A percentile compares a stretch with the other conserved stretches of the same genome.
Conservation (phyloP, 352 stramenopile species). For the Bremia lactucae region DNA sequence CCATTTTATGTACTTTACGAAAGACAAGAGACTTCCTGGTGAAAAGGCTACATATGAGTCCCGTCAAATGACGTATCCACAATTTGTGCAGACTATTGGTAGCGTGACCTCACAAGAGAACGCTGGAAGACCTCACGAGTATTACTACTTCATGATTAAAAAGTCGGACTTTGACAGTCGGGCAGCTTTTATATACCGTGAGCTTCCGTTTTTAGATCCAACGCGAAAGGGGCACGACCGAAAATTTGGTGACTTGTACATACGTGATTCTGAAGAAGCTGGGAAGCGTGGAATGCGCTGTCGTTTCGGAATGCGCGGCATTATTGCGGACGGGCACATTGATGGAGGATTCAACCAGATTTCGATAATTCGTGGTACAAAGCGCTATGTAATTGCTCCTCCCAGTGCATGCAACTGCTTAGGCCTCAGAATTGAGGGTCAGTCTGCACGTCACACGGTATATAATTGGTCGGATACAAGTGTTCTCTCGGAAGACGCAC, state of each 20-base stretch:
- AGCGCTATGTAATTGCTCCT: slow-evolving; percentile 89
- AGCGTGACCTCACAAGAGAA: slow-evolving; percentile 12
- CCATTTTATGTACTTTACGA: slow-evolving; percentile 93
- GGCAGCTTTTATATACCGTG: slow-evolving; percentile 62
- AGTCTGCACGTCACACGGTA: slow-evolving; percentile 83
- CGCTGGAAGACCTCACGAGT: slow-evolving; percentile 16
- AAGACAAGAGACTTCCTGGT: slow-evolving; percentile 19
- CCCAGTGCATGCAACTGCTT: slow-evolving; percentile 82
- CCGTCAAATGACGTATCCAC: slow-evolving; percentile 42
- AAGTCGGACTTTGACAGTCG: slow-evolving; percentile 28
- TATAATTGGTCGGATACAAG: slow-evolving; percentile 85
- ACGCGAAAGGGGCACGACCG: slow-evolving; percentile 48
- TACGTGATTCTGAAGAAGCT: slow-evolving; percentile 28
- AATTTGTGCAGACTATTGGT: slow-evolving; percentile 36
- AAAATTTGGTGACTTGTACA: slow-evolving; percentile 42
- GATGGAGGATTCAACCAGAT: slow-evolving; percentile 92
- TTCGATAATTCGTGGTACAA: slow-evolving; percentile 79
- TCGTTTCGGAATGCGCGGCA: slow-evolving; percentile 88
- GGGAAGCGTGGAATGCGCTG: slow-evolving; percentile 44
- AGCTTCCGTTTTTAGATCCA: slow-evolving; percentile 89
- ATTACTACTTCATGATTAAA: slow-evolving; percentile 56
- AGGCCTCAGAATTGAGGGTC: slow-evolving; percentile 54
- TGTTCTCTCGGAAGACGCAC: slow-evolving; percentile 14
- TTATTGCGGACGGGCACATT: slow-evolving; percentile 90
- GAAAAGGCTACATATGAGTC: slow-evolving; percentile 37